A percentile compares a stretch with the other conserved stretches of the same genome.
Evolutionary conservation across 371 early-diverging fungal genomes (phyloP).

Genomic region (Mortierella sp.): DNA sequence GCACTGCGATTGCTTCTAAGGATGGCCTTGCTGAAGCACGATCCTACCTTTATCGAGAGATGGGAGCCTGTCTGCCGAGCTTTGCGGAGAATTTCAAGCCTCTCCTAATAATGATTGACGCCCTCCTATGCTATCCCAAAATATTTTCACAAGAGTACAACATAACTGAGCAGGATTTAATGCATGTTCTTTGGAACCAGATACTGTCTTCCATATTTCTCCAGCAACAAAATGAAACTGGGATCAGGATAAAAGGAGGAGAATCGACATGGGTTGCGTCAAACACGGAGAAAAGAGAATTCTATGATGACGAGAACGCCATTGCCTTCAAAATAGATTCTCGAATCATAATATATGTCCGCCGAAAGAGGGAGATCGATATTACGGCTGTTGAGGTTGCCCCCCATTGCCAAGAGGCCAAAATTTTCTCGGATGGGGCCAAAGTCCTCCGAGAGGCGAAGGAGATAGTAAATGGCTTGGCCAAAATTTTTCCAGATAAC

Average conservation of each 20-base stretch:
- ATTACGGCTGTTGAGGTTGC: conserved; percentile 5
- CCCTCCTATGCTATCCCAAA: conserved; percentile 9
- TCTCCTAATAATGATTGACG: conserved; percentile 8
- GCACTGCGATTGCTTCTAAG: conserved; percentile 8
- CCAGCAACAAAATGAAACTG: conserved; percentile 5
- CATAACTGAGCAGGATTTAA: conserved; percentile 1
- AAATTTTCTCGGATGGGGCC: conserved; percentile 8
- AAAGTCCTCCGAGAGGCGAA: conserved; percentile 9
- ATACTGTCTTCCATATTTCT: conserved; percentile 9
- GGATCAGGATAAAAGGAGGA: conserved; percentile 8
- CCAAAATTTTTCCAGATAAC: not conserved
- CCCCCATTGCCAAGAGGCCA: not conserved
- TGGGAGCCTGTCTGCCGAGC: conserved; percentile 8
- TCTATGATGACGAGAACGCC: conserved; percentile 5
- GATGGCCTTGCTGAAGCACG: conserved; percentile 11
- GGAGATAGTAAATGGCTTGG: not conserved
- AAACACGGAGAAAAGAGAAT: conserved; percentile 7
- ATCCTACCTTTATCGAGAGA: conserved; percentile 12
- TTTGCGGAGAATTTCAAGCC: not conserved
- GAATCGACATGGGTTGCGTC: not conserved
- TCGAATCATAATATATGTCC: not conserved
- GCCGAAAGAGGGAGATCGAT: not conserved
- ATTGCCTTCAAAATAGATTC: conserved; percentile 7
- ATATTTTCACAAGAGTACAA: conserved; percentile 6
- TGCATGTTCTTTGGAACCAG: conserved; percentile 3